phyloP scores from a whole-genome alignment of 1,284 basidiomycete species.

The Ustilago loliicola region DNA sequence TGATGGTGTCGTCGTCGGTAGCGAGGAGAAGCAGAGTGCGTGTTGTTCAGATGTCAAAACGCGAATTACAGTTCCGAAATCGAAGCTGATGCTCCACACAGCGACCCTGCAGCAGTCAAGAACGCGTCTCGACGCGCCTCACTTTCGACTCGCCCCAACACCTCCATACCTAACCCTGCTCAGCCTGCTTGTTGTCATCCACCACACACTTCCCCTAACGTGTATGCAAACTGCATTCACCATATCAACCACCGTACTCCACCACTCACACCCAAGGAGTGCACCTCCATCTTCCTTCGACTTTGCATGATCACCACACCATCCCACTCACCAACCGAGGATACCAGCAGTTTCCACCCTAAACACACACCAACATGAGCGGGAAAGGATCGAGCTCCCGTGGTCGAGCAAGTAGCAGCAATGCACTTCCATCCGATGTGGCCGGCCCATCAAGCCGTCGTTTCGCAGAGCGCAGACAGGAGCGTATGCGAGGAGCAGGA shows the following conservation, averaged over 20 bases:
- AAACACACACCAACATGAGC: constrained; percentile 21
- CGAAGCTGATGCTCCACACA: background rate
- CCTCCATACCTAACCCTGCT: too few relatives aligned
- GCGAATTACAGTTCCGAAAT: constrained; percentile 16
- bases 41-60: constrained; percentile 18
- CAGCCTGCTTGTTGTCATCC: background rate
- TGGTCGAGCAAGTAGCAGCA: constrained; percentile 18
- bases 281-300: background rate
- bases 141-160: background rate
- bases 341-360: background rate
- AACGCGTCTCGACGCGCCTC: constrained; percentile 28
- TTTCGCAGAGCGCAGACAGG: constrained; percentile 50
- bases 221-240: constrained; percentile 1
- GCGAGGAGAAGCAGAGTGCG: background rate
- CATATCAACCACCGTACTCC: background rate
- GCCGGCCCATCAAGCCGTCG: constrained; percentile 35
- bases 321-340: background rate
- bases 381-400: constrained; percentile 20
- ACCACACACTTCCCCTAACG: background rate
- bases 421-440: constrained; percentile 16
- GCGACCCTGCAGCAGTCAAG: constrained; percentile 11
- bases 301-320: background rate
- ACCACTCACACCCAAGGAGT: background rate
- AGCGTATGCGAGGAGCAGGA: constrained; percentile 56
- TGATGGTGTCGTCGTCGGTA: background rate